phyloP scores from a whole-genome alignment of 2,329 filamentous ascomycete species.

The Aspergillus niger region DNA sequence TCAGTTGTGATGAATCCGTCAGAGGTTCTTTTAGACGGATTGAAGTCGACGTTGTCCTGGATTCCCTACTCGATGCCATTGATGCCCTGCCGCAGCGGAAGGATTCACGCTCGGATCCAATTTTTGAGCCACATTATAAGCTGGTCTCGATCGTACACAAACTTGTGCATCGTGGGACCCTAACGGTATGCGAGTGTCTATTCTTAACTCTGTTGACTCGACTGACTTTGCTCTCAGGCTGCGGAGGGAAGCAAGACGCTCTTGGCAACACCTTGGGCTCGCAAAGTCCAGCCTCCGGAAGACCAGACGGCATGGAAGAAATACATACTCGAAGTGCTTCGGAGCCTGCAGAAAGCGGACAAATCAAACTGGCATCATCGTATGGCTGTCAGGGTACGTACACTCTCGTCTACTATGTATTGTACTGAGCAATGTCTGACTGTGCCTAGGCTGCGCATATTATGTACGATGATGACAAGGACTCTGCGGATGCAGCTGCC shows the following conservation, averaged over 20 bases:
- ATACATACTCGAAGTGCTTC: slow-evolving; percentile 64
- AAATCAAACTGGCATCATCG: slow-evolving; percentile 96
- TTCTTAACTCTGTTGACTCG: not conserved
- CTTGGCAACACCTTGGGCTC: slow-evolving; percentile 56
- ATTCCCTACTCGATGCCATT: slow-evolving; percentile 61
- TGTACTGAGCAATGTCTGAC: slow-evolving; percentile 40
- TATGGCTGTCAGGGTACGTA: slow-evolving; percentile 72
- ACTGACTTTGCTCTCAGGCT: slow-evolving; percentile 39
- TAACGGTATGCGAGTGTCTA: slow-evolving; percentile 40
- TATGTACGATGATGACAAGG: slow-evolving; percentile 59
- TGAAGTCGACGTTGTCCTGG: slow-evolving; percentile 54
- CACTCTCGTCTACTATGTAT: not conserved
- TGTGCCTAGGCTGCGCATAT: slow-evolving; percentile 57
- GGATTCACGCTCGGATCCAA: slow-evolving; percentile 67
- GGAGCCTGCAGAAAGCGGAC: slow-evolving; percentile 67
- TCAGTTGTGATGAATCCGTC: slow-evolving; percentile 48
- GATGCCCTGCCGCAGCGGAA: slow-evolving; percentile 62
- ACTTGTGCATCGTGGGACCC: slow-evolving; percentile 60
- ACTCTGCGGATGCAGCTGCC: slow-evolving; percentile 52
- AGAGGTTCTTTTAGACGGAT: slow-evolving; percentile 39
- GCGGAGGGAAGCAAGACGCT: slow-evolving; percentile 54
- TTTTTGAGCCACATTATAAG: slow-evolving; percentile 92
- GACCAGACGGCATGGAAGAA: slow-evolving; percentile 57
- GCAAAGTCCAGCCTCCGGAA: slow-evolving; percentile 52
- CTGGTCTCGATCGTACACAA: slow-evolving; percentile 81